Evolutionary conservation across 352 stramenopile species (phyloP), one percentile per base, ranked within the genome.

Genomic region (Hyphochytrium catenoides): DNA sequence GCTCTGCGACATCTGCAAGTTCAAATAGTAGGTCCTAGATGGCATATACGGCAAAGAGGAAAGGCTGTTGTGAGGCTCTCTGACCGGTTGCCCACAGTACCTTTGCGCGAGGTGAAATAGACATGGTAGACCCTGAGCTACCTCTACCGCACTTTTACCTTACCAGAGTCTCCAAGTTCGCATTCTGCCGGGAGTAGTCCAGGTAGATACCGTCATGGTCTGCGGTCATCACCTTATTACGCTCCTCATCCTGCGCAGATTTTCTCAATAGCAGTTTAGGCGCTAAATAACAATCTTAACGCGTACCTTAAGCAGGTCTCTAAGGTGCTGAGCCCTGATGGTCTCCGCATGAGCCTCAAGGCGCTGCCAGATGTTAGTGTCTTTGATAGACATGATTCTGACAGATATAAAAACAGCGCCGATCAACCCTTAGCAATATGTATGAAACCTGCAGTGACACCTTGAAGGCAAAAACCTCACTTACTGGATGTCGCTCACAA

Each of bases 171-270:
- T 79, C 52, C 38, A 62, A 46, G 1, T 67, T 92, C 15, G 75
- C 83, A 34, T 90, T 82, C 57, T 95, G 85, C 31, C 86, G 66
- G 14, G 74, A 90, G 46, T 78, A 96, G 54, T 96, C 86, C 28
- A 95, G 56, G 45, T 89, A 78, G 16, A 94, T 81, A 37, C 74
- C 77, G 51, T 86, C 62, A 50, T 93, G 74, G 52, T 89, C 56
- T 12, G 74, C 86, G 52, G 64, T 77, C 58, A 96, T 72, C 33
- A 58, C 55, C 18, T 79, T 52, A 43, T 77, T 91, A 23, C 86
- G 68, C 34, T 73, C 55, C 34, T 72, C 51, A 52, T 95, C 79
- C 34, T 63, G 43, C n/a, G 37, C 17, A 5, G 37, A 16, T 5
- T 40, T 15, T 29, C 34, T 22, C n/a, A 40, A 16, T 15, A 38